A percentile compares a stretch with the other conserved stretches of the same genome.
These are phyloP conservation scores for Megacollybia marginata DNA, from an alignment of 768 basidiomycete species.

Conservation along the genomic window DNA sequence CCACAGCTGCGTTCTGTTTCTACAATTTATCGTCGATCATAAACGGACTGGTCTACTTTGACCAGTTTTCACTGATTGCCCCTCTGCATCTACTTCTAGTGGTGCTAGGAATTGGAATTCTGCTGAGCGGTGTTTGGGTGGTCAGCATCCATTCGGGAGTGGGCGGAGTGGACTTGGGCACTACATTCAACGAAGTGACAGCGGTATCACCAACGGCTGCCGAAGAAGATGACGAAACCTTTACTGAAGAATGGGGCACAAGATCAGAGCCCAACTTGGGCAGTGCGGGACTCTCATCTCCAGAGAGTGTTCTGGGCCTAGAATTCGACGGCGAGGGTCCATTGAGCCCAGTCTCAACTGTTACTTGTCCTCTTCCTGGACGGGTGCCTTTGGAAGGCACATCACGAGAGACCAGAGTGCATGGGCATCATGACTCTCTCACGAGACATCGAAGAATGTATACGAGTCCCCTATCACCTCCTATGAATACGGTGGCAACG, in stretches of 20 bases:
- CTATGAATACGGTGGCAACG: constrained; percentile 28
- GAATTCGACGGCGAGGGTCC: not conserved
- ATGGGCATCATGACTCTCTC: not conserved
- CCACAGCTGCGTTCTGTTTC: constrained; percentile 84
- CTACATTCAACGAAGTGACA: constrained; percentile 21
- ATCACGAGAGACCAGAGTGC: not conserved
- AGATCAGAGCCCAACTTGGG: constrained; percentile 1
- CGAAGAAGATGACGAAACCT: constrained; percentile 23
- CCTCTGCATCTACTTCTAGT: constrained; percentile 70
- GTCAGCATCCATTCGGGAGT: constrained; percentile 70
- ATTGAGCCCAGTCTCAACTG: constrained; percentile 3
- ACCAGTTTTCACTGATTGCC: constrained; percentile 72
- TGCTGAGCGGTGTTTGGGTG: constrained; percentile 86
- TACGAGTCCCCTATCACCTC: constrained; percentile 14
- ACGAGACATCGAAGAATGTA: not conserved
- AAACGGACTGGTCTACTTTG: constrained; percentile 84
- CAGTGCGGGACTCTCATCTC: not conserved
- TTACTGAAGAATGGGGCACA: constrained; percentile 4
- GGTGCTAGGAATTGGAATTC: constrained; percentile 62
- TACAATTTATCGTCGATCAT: constrained; percentile 91
- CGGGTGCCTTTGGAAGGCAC: not conserved
- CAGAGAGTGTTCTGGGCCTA: not conserved
- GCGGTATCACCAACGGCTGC: constrained; percentile 8
- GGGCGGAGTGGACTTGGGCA: constrained; percentile 41
- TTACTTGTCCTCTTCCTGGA: not conserved